Percentiles rank a stretch among this genome's conserved stretches.
These are phyloP conservation scores for Neonectria sp. DNA, from an alignment of 2,329 filamentous ascomycete species.

Conservation along the genomic window DNA sequence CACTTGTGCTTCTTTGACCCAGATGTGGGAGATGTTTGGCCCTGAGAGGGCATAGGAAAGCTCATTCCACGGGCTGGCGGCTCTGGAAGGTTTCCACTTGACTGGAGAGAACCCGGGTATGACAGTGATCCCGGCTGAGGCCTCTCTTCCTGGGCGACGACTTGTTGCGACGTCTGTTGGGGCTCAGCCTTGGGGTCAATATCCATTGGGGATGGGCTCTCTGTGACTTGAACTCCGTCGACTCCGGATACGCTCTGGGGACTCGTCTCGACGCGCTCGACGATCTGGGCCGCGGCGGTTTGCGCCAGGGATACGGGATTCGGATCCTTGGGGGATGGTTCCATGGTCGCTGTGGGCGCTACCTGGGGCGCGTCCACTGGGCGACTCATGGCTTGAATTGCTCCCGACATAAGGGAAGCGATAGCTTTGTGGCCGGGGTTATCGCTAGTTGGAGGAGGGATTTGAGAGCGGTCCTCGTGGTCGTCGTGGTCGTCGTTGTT, in stretches of 20 bases:
- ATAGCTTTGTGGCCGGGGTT: conserved; percentile 69
- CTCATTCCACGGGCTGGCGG: conserved; percentile 68
- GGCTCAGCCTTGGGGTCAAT: conserved; percentile 62
- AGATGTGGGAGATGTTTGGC: conserved; percentile 68
- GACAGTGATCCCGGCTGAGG: conserved; percentile 66
- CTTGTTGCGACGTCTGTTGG: conserved; percentile 54
- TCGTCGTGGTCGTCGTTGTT: conserved; percentile 43
- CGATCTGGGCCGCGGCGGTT: conserved; percentile 52
- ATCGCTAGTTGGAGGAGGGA: conserved; percentile 63
- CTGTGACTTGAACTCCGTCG: conserved; percentile 60
- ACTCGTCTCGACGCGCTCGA: conserved; percentile 59
- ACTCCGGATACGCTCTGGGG: conserved; percentile 62
- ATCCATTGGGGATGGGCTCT: conserved; percentile 70
- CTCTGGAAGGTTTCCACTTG: conserved; percentile 59
- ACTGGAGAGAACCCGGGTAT: conserved; percentile 68
- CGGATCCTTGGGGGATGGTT: conserved; percentile 56
- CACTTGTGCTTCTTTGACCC: conserved; percentile 92
- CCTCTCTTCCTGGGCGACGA: conserved; percentile 67
- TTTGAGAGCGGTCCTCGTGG: conserved; percentile 57
- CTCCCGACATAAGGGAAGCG: conserved; percentile 68
- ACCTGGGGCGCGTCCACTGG: conserved; percentile 66
- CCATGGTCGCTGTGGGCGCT: conserved; percentile 61
- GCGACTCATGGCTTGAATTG: conserved; percentile 68
- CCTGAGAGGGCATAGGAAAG: conserved; percentile 66
- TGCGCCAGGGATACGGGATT: conserved; percentile 53